Percentiles rank a stretch among this genome's conserved stretches.
Evolutionary conservation across 2,329 filamentous ascomycete genomes (phyloP).

Genomic region (Fusarium oligoseptatum): DNA sequence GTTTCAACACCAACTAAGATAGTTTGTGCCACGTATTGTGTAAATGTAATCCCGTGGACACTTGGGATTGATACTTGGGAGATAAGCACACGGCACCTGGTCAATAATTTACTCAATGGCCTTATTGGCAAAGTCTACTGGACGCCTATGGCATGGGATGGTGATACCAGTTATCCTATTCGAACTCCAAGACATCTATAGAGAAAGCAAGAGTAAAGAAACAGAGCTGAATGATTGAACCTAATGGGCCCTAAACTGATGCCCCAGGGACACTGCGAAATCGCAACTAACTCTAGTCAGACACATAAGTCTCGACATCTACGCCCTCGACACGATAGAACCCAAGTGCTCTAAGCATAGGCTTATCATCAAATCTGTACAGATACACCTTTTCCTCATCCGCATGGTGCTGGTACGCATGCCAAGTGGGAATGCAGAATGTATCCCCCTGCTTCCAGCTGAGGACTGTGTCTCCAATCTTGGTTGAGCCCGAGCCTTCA

Average conservation of each 20-base stretch:
- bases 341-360: constrained; percentile 65
- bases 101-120: no score
- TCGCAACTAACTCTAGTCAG: not conserved
- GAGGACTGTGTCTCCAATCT: constrained; percentile 52
- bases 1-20: no score
- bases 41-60: no score
- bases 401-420: constrained; percentile 62
- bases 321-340: constrained; percentile 53
- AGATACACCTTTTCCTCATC: constrained; percentile 58
- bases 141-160: no score
- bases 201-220: not conserved
- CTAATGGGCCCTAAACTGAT: no score
- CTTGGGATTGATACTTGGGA: not conserved
- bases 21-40: no score
- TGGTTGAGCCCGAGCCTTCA: constrained; percentile 57
- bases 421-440: constrained; percentile 67
- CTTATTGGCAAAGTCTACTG: not conserved
- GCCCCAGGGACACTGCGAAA: not conserved
- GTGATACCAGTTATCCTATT: not conserved
- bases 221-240: not conserved
- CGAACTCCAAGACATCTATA: not conserved
- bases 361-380: constrained; percentile 67
- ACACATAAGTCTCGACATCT: constrained; percentile 29
- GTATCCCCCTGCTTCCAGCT: constrained; percentile 65
- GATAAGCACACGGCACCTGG: not conserved